Evolutionary conservation across 768 basidiomycete species (phyloP), one percentile per base, ranked within the genome.

Genomic region (Guyanaporus albipodus): DNA sequence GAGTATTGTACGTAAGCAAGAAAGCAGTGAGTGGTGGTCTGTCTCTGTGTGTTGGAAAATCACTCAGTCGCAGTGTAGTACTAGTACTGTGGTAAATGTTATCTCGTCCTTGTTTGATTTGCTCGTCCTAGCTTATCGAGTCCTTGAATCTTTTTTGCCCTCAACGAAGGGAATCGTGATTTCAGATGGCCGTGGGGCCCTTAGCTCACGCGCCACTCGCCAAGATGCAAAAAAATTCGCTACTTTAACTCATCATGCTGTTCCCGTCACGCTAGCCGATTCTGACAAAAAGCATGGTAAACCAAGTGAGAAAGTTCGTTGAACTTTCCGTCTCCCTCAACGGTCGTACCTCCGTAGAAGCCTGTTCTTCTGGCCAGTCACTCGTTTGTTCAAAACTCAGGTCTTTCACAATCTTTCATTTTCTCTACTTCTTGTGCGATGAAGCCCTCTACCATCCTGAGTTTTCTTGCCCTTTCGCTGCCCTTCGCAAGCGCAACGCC

Each of bases 401-500:
- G 18, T 32, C 17, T 32, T 10, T 33, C 27, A n/a, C 26, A 33
- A 15, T 35, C 40, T 32, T 26, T 3, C 14, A 38, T 29, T 10
- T n/a, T 23, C 12, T 6, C 15, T 8, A 19, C 35, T n/a, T 31
- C 33, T 24, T 38, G 9, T 17, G 6, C 38, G 18, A 63, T 67
- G 62, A 56, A 55, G 38, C 22, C 53, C 63, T 55, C 62, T 55
- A 32, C 54, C 65, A 48, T 59, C 66, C 36, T 64, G 56, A n/a
- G 63, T 68, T 45, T 64, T 60, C 40, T 65, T 67, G 40, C 71
- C 67, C 29, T 61, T 64, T 29, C 49, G 4, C 44, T 73, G 53
- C 51, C 59, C 63, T 43, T 76, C 67, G 46, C 62, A 46, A 44
- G 58, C 57, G 52, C 69, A 61, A 56, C 32, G 48, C 32, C 46